phyloP scores from a whole-genome alignment of 2,329 filamentous ascomycete genomes.

The Talaromyces sp. region DNA sequence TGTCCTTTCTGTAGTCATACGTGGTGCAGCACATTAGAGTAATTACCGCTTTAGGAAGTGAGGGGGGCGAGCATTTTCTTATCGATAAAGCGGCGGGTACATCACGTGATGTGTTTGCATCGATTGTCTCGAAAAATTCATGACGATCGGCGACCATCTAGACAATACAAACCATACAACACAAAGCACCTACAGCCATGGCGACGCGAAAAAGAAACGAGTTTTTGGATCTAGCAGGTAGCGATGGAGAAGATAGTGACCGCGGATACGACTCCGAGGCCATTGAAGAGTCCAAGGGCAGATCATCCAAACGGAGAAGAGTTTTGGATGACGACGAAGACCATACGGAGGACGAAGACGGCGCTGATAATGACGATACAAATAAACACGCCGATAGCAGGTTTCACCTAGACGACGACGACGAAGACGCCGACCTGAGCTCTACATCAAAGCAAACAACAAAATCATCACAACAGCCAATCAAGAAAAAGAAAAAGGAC shows the following conservation, averaged over 20 bases:
- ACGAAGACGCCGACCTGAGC: slow-evolving; percentile 9
- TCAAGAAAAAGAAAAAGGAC: slow-evolving; percentile 17
- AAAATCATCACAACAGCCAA: background rate
- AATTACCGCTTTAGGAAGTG: background rate
- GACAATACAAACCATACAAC: background rate
- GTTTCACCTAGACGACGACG: slow-evolving; percentile 6
- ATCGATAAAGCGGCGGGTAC: background rate
- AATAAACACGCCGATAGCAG: slow-evolving; percentile 2
- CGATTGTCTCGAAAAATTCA: background rate
- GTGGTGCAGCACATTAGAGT: background rate
- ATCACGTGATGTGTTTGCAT: background rate
- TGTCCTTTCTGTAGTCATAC: background rate
- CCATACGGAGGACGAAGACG: slow-evolving; percentile 31
- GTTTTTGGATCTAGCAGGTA: slow-evolving; percentile 32
- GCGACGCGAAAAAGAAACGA: slow-evolving; percentile 36
- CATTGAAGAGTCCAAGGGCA: slow-evolving; percentile 36
- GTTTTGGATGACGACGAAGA: slow-evolving; percentile 18
- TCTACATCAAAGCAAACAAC: slow-evolving; percentile 11
- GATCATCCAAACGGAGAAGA: slow-evolving; percentile 28
- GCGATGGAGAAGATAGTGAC: slow-evolving; percentile 36
- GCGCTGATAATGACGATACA: slow-evolving; percentile 12
- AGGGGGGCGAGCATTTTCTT: background rate
- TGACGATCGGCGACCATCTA: background rate
- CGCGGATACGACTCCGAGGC: slow-evolving; percentile 44
- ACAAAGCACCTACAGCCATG: slow-evolving; percentile 20